Evolutionary conservation across 306 rosid species (phyloP), one percentile per base, ranked within the genome.

Genomic region (Macrotyloma uniflorum): DNA sequence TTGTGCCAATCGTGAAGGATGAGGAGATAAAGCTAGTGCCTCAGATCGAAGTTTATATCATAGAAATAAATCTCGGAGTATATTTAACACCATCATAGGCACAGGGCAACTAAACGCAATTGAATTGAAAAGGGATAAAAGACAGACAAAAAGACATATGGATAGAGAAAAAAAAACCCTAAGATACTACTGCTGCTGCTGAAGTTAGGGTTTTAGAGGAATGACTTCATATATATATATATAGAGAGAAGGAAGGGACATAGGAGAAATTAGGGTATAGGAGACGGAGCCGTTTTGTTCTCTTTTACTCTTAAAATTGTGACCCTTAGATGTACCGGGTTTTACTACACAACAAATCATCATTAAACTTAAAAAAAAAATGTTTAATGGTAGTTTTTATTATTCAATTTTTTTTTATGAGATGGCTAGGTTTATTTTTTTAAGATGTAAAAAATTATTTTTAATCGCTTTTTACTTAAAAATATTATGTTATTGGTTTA

Each of bases 81-180:
- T 84, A 92, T 89, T 90, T 87, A 92, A 77, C 72, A 2, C 92
- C 95, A 88, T 90, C 95, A 88, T 16, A 42, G 94, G 92, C 89
- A 82, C 81, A 70, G 0, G 7, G 67, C 1, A 24, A 23, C 1
- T 4, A 32, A 46, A 38, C 1, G 19, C 1, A 6, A 16, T 13
- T 14, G 4, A 5, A 36, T 4, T 38, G 4, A 0, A 18, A 18
- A 8, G 18, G 22, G 1, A 0, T 4, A 46, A 16, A 43, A 22
- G 0, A 7, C 6, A 0, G 3, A 11, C 0, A 12, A 0, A 1
- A 47, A 1, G 0, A 38, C 2, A 2, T 0, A 38, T 2, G 8
- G 43, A 0, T 38, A 8, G 13, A 38, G 2, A 42, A 0, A 40
- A 0, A 0, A n/a, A 51, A 49, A 10, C 1, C 45, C 15, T 12